A percentile compares a stretch with the other conserved stretches of the same genome.
Conservation (phyloP, 2,329 filamentous ascomycete genomes). For the Penicillium palitans region DNA sequence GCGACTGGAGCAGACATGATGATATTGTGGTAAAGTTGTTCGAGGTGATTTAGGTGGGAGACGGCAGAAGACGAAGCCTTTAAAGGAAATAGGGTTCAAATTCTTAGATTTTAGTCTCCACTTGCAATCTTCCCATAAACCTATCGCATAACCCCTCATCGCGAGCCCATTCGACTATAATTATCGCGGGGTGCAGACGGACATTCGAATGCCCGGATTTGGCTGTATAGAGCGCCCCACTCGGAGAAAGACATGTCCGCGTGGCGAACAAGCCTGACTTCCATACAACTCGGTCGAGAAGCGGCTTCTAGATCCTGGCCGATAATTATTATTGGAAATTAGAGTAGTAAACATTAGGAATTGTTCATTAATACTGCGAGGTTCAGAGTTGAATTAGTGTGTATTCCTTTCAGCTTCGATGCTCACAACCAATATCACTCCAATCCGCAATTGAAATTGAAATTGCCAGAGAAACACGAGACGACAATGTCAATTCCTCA, state of each 20-base stretch:
- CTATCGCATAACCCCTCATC: slow-evolving; percentile 11
- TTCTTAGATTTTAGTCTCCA: background rate
- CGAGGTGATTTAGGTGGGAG: background rate
- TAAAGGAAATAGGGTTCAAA: background rate
- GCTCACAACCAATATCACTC: background rate
- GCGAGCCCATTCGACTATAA: background rate
- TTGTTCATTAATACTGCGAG: background rate
- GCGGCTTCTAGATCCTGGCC: background rate
- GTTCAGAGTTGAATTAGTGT: background rate
- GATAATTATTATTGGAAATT: background rate
- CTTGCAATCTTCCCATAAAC: background rate
- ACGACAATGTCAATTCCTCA: slow-evolving; percentile 4
- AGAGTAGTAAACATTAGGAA: background rate
- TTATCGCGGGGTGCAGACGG: slow-evolving; percentile 11
- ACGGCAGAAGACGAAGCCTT: background rate
- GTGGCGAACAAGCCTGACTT: background rate
- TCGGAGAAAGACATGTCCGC: slow-evolving; percentile 23
- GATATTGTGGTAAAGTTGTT: background rate
- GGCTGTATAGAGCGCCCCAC: background rate
- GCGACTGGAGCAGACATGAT: slow-evolving; percentile 22
- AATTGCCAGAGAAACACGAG: too few relatives aligned
- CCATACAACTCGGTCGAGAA: background rate
- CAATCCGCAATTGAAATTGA: background rate
- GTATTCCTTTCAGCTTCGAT: background rate
- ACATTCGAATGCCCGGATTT: slow-evolving; percentile 10